phyloP scores from a whole-genome alignment of 495 filamentous ascomycete genomes.

The Rhypophila decipiens region DNA sequence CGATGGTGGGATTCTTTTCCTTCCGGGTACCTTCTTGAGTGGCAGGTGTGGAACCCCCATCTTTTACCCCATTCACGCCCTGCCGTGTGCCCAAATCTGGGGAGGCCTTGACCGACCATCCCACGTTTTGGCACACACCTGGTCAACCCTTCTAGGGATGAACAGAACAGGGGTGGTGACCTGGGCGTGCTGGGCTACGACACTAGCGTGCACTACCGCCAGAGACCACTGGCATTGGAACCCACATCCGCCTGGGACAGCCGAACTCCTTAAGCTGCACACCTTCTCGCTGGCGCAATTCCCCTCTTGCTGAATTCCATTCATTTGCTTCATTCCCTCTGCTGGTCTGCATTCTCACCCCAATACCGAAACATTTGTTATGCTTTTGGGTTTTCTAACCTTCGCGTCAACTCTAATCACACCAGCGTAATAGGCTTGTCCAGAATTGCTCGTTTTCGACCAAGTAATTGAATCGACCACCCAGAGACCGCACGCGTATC shows the following conservation, averaged over 20 bases:
- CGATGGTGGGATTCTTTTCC: background rate
- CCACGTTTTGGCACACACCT: conserved; percentile 23
- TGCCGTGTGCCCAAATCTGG: conserved; percentile 13
- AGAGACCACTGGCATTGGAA: conserved; percentile 19
- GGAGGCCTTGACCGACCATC: conserved; percentile 22
- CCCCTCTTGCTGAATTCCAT: conserved; percentile 9
- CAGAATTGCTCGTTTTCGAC: no score
- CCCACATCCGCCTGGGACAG: conserved; percentile 19
- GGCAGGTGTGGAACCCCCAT: conserved; percentile 15
- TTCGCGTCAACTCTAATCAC: conserved; percentile 15
- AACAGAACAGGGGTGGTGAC: conserved; percentile 6
- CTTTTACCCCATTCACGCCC: conserved; percentile 14
- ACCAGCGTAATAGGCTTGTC: conserved; percentile 2
- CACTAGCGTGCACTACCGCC: no score
- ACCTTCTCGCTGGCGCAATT: conserved; percentile 10
- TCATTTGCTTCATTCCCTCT: conserved; percentile 1
- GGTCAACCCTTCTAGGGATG: conserved; percentile 10
- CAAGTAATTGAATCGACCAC: background rate
- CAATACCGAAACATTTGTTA: no score
- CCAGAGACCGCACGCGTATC: background rate
- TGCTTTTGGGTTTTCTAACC: conserved; percentile 3
- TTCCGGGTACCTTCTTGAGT: background rate
- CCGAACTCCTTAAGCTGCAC: conserved; percentile 23
- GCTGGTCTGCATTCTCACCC: no score
- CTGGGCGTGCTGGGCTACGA: background rate